Evolutionary conservation across 768 basidiomycete genomes (phyloP).

Genomic region (Dentipellis sp.): DNA sequence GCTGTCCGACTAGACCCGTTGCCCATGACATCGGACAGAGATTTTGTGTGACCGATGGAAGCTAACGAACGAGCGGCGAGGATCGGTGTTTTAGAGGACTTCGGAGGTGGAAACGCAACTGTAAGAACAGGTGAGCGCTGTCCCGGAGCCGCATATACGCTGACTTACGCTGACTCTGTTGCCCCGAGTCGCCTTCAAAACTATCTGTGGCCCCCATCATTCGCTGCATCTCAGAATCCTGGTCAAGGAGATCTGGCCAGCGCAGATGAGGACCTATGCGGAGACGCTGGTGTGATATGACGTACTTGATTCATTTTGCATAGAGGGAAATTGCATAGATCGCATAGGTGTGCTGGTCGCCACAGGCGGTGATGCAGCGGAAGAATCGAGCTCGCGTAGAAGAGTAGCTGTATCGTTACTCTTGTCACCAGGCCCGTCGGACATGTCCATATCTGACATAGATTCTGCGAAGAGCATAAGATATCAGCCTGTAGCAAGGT

Average conservation of each 20-base stretch:
- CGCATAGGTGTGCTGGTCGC: slow-evolving; percentile 6
- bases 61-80: slow-evolving; percentile 6
- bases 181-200: slow-evolving; percentile 6
- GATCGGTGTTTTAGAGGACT: slow-evolving; percentile 1
- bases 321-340: slow-evolving; percentile 11
- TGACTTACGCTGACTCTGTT: slow-evolving; percentile 9
- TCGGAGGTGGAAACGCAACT: background rate
- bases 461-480: slow-evolving; percentile 4
- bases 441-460: slow-evolving; percentile 1
- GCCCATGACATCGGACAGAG: slow-evolving; percentile 10
- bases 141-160: background rate
- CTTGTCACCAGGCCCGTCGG: slow-evolving; percentile 3
- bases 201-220: slow-evolving; percentile 13
- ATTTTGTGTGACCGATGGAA: slow-evolving; percentile 10
- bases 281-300: too few relatives aligned
- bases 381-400: slow-evolving; percentile 5
- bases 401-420: slow-evolving; percentile 7
- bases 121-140: background rate
- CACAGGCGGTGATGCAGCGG: background rate
- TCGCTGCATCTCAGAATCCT: slow-evolving; percentile 15
- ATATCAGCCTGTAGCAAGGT: background rate
- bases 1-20: slow-evolving; percentile 5
- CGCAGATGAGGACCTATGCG: background rate
- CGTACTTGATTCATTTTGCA: slow-evolving; percentile 12
- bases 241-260: slow-evolving; percentile 14